Evolutionary conservation across 1,139 yeast genomes (phyloP).

Genomic region (Eremothecium cymbalariae): DNA sequence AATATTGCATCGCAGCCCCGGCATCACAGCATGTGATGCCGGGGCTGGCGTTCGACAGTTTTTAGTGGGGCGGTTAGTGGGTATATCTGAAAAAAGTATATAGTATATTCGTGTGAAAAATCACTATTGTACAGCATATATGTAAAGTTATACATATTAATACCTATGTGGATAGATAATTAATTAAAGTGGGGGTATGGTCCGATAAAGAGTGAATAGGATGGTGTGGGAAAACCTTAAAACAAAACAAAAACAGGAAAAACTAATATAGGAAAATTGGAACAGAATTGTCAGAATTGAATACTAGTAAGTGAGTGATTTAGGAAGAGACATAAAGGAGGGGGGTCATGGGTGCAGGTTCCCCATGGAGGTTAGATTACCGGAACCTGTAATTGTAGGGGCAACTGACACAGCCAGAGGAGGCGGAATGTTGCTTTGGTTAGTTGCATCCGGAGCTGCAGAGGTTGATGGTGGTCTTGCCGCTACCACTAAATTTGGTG

Average conservation of each 20-base stretch:
- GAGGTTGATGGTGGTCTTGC: not conserved
- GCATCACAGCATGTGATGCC: too few species aligned
- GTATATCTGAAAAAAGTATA: too few species aligned
- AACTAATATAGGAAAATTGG: too few species aligned
- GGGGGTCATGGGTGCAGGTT: slow-evolving; percentile 2
- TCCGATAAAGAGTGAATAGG: too few species aligned
- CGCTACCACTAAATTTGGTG: not conserved
- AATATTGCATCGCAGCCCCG: too few species aligned
- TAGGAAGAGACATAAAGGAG: too few species aligned
- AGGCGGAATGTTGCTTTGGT: slow-evolving; percentile 2
- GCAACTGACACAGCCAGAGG: slow-evolving; percentile 6
- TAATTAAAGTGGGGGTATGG: too few species aligned
- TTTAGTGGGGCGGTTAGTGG: too few species aligned
- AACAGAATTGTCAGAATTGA: too few species aligned
- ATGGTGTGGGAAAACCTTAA: not conserved
- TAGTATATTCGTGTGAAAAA: too few species aligned
- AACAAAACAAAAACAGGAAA: slow-evolving; percentile 1
- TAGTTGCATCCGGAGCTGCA: not conserved
- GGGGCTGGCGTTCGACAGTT: too few species aligned
- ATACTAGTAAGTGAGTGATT: too few species aligned
- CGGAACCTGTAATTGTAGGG: slow-evolving; percentile 3
- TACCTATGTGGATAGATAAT: slow-evolving; percentile 2
- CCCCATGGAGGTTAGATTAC: slow-evolving; percentile 3
- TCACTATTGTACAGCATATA: slow-evolving; percentile 1
- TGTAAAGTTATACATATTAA: not conserved